phyloP scores from a whole-genome alignment of 2,329 filamentous ascomycete species.

The Sporothrix pseudoabietina region DNA sequence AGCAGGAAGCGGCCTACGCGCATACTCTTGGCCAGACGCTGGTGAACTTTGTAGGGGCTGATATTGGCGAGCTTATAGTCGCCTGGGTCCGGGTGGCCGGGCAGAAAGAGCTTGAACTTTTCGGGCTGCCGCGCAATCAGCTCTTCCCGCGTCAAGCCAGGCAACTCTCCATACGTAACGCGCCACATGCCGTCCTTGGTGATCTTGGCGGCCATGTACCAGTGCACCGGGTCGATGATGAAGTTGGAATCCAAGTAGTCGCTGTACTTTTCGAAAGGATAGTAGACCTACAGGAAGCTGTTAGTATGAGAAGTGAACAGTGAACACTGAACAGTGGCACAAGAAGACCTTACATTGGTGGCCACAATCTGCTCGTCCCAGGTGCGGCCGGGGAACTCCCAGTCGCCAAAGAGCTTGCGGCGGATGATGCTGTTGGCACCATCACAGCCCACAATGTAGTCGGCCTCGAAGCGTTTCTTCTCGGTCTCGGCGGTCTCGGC shows the following conservation, averaged over 20 bases:
- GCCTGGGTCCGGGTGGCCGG: conserved; percentile 2
- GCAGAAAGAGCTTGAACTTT: background rate
- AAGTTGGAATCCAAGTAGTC: background rate
- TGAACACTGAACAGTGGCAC: no score
- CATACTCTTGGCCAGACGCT: background rate
- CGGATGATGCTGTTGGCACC: conserved; percentile 9
- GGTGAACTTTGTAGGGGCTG: conserved; percentile 14
- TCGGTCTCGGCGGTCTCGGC: background rate
- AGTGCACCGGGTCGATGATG: conserved; percentile 6
- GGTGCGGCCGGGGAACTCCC: background rate
- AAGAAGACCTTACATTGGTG: background rate
- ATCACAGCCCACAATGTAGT: conserved; percentile 5
- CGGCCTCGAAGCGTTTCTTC: background rate
- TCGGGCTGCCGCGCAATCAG: conserved; percentile 7
- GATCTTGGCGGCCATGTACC: conserved; percentile 1
- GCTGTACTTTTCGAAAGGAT: background rate
- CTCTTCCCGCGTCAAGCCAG: conserved; percentile 1
- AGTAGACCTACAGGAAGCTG: background rate
- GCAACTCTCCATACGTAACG: background rate
- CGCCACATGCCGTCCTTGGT: conserved; percentile 12
- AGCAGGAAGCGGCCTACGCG: background rate
- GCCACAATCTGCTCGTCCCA: conserved; percentile 19
- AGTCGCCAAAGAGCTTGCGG: background rate
- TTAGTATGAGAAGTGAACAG: background rate
- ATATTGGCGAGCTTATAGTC: background rate